Base-by-base conservation (phyloP, 139 green algal genomes). In the Marvania coccoides region DNA sequence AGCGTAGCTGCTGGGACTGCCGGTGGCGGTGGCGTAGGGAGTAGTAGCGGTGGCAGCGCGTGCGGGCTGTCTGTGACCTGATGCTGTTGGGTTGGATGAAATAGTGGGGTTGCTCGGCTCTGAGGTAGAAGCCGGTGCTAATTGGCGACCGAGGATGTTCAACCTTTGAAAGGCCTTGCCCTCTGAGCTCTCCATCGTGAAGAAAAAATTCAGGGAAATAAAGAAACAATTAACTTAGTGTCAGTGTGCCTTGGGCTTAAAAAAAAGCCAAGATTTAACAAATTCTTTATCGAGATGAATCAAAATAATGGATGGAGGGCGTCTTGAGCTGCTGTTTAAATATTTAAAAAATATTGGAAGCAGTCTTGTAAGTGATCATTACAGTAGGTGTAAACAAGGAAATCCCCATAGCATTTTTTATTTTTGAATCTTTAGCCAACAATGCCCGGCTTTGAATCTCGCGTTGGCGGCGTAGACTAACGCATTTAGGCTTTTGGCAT, bases 1-100 rank as follows among this genome's bases (percentile, higher is more conserved):
- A 3, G 74, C 76, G 55, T 95, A 95, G 48, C 56, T 74, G 58
- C 33, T 78, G 38, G 56, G 56, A 24, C 35, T 14, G 2, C 63
- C 71, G 4, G 63, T 73, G 35, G 57, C 71, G 12, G 71, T 63
- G 38, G 71, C 63, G 23, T 77, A 71, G 63, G 31, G 63, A 12
- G 60, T 46, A 15, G 37, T 33, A 0, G 56, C 58, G 9, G 35
- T 12, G 37, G 48, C 12, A 12, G 48, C 19, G 42, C 19, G 19
- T 51, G 42, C 19, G 42, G 19, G 19, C 42, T 51, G 19, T 19
- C 19, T 51, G 42, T 51, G 19, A 51, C 42, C 42, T 19, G 19
- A 19, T 19, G 42, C 42, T 51, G 19, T 19, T 51, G 42, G 19
- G 19, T 51, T 51, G 42, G 19, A 51, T 51, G 42, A 19, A 28